A percentile compares a stretch with the other conserved stretches of the same genome.
Evolutionary conservation across 1,284 basidiomycete genomes (phyloP).

Genomic region (Tylopilus sp.): DNA sequence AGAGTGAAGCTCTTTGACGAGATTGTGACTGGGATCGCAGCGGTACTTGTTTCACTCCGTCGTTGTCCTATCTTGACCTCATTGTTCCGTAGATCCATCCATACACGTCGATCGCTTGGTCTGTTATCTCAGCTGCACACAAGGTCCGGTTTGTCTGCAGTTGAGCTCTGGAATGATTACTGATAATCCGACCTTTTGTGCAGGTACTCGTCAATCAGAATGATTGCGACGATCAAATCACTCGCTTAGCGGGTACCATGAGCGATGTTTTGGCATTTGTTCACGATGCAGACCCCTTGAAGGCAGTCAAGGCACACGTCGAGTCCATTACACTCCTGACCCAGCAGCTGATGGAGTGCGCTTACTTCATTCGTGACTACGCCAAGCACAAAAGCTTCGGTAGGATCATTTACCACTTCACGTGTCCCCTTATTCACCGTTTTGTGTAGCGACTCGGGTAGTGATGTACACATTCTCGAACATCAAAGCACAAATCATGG

Average conservation of each 20-base stretch:
- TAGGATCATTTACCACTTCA: background rate
- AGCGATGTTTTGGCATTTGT: background rate
- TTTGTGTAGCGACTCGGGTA: background rate
- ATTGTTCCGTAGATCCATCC: background rate
- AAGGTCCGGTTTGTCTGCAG: background rate
- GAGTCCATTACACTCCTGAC: background rate
- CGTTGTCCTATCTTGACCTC: background rate
- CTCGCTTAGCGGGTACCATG: slow-evolving; percentile 1
- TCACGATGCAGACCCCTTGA: background rate
- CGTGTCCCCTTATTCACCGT: background rate
- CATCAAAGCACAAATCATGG: background rate
- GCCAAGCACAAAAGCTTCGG: background rate
- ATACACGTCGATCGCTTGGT: background rate
- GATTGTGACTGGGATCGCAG: background rate
- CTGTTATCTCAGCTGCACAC: background rate
- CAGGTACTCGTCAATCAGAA: background rate
- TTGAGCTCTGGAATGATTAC: background rate
- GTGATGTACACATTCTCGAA: background rate
- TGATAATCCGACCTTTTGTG: background rate
- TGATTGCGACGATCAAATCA: background rate
- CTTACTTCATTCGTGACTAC: slow-evolving; percentile 1
- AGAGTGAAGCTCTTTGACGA: background rate
- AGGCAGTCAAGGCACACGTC: background rate
- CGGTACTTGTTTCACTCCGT: background rate
- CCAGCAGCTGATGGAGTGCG: slow-evolving; percentile 7